These are phyloP conservation scores for Camelina sativa DNA, from an alignment of 345 rosid species.

Conservation along the genomic window DNA sequence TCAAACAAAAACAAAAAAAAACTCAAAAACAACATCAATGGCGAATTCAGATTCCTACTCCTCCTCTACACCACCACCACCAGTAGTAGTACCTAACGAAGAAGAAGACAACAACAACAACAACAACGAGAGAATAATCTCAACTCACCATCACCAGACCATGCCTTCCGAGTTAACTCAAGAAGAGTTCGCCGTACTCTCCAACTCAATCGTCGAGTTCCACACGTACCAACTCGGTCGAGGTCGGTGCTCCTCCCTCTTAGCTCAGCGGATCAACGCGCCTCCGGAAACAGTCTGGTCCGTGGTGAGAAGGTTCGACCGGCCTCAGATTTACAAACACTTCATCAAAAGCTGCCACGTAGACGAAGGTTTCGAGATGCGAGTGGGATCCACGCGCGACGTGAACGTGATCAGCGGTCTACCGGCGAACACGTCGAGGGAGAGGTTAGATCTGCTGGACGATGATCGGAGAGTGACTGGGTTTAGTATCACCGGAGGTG, in stretches of 20 bases:
- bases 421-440: slow-evolving; percentile 78
- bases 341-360: slow-evolving; percentile 73
- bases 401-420: slow-evolving; percentile 75
- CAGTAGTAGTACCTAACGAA: background rate
- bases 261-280: slow-evolving; percentile 58
- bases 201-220: slow-evolving; percentile 54
- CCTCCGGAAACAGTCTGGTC: slow-evolving; percentile 72
- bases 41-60: slow-evolving; percentile 7
- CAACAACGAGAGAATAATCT: background rate
- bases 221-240: slow-evolving; percentile 63
- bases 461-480: slow-evolving; percentile 66
- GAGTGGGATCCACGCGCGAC: slow-evolving; percentile 67
- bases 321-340: slow-evolving; percentile 78
- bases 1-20: background rate
- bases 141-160: slow-evolving; percentile 55
- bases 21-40: slow-evolving; percentile 12
- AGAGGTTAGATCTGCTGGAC: slow-evolving; percentile 71
- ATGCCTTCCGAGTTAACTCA: slow-evolving; percentile 57
- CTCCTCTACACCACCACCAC: no score
- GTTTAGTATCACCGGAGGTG: slow-evolving; percentile 76
- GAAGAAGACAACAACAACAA: background rate
- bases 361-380: slow-evolving; percentile 47
- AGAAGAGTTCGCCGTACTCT: slow-evolving; percentile 51
- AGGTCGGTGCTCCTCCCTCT: slow-evolving; percentile 68
- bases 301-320: slow-evolving; percentile 64